Evolutionary conservation across 768 basidiomycete genomes (phyloP).

Genomic region (Daedalea quercina): DNA sequence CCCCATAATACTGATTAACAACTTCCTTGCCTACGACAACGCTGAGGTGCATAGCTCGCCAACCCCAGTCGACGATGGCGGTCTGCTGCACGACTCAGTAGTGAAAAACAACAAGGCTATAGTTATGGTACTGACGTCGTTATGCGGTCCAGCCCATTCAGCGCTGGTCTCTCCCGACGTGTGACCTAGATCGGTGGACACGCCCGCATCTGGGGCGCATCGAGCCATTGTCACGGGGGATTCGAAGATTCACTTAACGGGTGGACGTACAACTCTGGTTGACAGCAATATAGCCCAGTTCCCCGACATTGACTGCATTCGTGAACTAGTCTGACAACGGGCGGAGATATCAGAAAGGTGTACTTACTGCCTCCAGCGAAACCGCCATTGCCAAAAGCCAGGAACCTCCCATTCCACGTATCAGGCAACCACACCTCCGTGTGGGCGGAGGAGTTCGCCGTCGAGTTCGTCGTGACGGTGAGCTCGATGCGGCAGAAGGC

Average conservation of each 20-base stretch:
- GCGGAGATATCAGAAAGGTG: neutral
- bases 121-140: conserved; percentile 11
- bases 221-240: no score
- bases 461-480: conserved; percentile 17
- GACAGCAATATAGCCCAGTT: conserved; percentile 17
- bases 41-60: conserved; percentile 22
- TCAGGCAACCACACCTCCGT: conserved; percentile 27
- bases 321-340: neutral
- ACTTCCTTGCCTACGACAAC: conserved; percentile 22
- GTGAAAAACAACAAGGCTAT: neutral
- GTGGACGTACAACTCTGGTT: conserved; percentile 18
- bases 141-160: conserved; percentile 17
- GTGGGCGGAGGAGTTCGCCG: conserved; percentile 14
- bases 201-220: conserved; percentile 13
- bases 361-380: conserved; percentile 21
- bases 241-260: neutral
- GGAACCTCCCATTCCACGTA: conserved; percentile 23
- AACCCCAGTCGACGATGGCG: conserved; percentile 24
- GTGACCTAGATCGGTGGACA: conserved; percentile 21
- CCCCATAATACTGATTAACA: conserved; percentile 20
- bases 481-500: conserved; percentile 21
- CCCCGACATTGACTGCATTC: conserved; percentile 14
- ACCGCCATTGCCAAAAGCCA: conserved; percentile 24
- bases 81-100: no score
- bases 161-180: conserved; percentile 8